phyloP scores from a whole-genome alignment of 1,139 yeast species.

The Pneumocystis murina region DNA sequence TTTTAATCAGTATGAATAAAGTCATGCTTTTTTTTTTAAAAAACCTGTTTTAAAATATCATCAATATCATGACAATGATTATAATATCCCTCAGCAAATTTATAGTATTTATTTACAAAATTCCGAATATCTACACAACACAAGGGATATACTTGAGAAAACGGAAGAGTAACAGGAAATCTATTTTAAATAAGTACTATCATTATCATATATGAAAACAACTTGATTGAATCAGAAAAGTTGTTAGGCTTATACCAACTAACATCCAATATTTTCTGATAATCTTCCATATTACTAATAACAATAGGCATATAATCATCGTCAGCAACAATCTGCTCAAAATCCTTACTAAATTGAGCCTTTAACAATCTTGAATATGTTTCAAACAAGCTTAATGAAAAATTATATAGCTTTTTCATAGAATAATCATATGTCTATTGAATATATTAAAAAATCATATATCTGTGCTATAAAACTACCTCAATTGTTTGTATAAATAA shows the following conservation, averaged over 20 bases:
- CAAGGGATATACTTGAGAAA: conserved; percentile 75
- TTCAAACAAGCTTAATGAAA: conserved; percentile 45
- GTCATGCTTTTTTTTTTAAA: neutral
- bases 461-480: neutral
- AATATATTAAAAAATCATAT: conserved; percentile 20
- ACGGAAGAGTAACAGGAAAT: conserved; percentile 71
- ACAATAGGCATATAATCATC: conserved; percentile 85
- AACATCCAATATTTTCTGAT: conserved; percentile 44
- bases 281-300: conserved; percentile 44
- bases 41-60: conserved; percentile 6
- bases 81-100: conserved; percentile 43
- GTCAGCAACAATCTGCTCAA: conserved; percentile 46
- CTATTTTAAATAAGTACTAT: conserved; percentile 13
- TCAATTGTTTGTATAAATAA: conserved; percentile 66
- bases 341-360: conserved; percentile 45
- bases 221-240: conserved; percentile 30
- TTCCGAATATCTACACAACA: conserved; percentile 63
- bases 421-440: conserved; percentile 35
- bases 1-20: conserved; percentile 20
- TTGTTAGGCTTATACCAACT: conserved; percentile 52
- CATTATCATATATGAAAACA: conserved; percentile 13
- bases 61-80: conserved; percentile 41
- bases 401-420: conserved; percentile 45
- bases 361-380: conserved; percentile 45
- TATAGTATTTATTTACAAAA: conserved; percentile 45